phyloP scores from a whole-genome alignment of 495 filamentous ascomycete genomes.

The Usnea hakonensis region DNA sequence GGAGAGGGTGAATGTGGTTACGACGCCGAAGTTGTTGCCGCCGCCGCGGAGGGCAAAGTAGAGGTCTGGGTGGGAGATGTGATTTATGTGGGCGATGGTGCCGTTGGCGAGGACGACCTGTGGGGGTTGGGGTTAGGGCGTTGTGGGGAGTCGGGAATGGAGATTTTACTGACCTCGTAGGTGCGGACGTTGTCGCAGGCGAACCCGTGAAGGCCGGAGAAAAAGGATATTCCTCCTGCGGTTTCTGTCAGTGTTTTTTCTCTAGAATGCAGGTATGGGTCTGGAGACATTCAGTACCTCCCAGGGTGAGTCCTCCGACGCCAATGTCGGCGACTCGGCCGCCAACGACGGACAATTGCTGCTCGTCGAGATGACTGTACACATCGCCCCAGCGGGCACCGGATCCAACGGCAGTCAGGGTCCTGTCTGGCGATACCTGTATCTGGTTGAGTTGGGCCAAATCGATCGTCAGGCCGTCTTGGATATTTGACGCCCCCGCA shows the following conservation, averaged over 20 bases:
- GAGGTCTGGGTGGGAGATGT: slow-evolving; percentile 36
- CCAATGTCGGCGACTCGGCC: slow-evolving; percentile 50
- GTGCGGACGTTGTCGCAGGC: slow-evolving; percentile 42
- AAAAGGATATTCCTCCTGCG: slow-evolving; percentile 36
- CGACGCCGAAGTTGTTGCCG: slow-evolving; percentile 41
- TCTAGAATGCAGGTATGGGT: neutral
- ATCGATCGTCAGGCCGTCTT: slow-evolving; percentile 48
- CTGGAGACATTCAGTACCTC: slow-evolving; percentile 31
- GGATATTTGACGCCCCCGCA: slow-evolving; percentile 46
- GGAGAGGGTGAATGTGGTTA: slow-evolving; percentile 39
- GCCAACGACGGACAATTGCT: slow-evolving; percentile 45
- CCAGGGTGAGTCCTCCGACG: slow-evolving; percentile 49
- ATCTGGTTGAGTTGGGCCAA: slow-evolving; percentile 39
- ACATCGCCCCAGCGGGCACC: slow-evolving; percentile 49
- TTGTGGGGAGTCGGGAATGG: no score
- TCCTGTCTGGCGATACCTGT: slow-evolving; percentile 35
- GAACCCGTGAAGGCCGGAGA: slow-evolving; percentile 41
- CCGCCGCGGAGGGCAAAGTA: slow-evolving; percentile 43
- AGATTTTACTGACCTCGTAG: slow-evolving; percentile 37
- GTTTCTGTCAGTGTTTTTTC: neutral
- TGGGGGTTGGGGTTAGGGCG: neutral
- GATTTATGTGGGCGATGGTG: slow-evolving; percentile 34
- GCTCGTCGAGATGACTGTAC: slow-evolving; percentile 41
- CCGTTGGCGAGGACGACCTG: slow-evolving; percentile 38
- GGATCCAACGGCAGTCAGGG: slow-evolving; percentile 39